These are phyloP conservation scores for Trichosporon coremiiforme DNA, from an alignment of 1,284 basidiomycete species.

Conservation along the genomic window DNA sequence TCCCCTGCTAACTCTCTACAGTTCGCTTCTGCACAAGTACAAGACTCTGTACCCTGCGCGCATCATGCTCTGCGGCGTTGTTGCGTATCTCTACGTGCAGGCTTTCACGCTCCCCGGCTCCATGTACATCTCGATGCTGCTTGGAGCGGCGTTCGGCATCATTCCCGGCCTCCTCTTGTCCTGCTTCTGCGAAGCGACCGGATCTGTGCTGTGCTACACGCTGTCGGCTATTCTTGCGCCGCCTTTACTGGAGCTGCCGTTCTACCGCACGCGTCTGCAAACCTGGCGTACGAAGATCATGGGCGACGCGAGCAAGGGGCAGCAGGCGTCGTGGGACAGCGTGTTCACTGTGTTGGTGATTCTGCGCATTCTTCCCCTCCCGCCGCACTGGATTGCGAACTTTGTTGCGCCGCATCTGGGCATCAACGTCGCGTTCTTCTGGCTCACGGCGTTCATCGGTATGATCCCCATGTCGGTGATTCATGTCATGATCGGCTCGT, in stretches of 20 bases:
- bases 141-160: conserved; percentile 96
- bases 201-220: conserved; percentile 89
- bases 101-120: conserved; percentile 95
- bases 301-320: conserved; percentile 53
- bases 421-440: conserved; percentile 81
- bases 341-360: conserved; percentile 78
- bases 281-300: conserved; percentile 56
- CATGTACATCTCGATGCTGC: conserved; percentile 97
- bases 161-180: conserved; percentile 83
- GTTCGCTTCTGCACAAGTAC: conserved; percentile 79
- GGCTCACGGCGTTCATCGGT: conserved; percentile 85
- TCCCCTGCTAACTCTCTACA: conserved; percentile 24
- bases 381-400: conserved; percentile 95
- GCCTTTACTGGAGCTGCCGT: conserved; percentile 79
- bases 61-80: conserved; percentile 78
- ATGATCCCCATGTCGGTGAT: conserved; percentile 91
- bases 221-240: conserved; percentile 88
- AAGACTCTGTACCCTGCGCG: conserved; percentile 78
- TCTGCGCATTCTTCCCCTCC: conserved; percentile 81
- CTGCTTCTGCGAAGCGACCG: conserved; percentile 86
- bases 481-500: conserved; percentile 91
- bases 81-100: conserved; percentile 91
- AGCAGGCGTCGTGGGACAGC: conserved; percentile 50
- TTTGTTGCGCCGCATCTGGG: conserved; percentile 91
- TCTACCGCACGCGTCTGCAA: conserved; percentile 62